Evolutionary conservation across 805 yeast species (phyloP).

Genomic region (Grigorovia humatica): DNA sequence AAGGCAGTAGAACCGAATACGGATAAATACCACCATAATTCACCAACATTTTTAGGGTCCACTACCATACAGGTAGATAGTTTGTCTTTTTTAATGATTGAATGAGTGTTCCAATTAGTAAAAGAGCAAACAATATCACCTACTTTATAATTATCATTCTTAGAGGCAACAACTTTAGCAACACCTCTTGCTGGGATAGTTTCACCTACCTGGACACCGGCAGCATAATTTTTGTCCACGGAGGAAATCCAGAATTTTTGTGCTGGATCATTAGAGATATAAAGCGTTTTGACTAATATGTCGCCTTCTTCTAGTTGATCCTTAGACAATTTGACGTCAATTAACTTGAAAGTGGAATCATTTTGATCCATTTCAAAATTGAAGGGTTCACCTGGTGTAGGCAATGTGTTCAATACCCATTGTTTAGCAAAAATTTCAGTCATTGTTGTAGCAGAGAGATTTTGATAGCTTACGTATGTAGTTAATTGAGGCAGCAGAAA

Average conservation of each 20-base stretch:
- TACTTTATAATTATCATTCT: slow-evolving; percentile 29
- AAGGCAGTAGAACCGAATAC: slow-evolving; percentile 47
- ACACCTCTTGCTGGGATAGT: slow-evolving; percentile 43
- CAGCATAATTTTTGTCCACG: slow-evolving; percentile 23
- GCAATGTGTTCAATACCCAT: slow-evolving; percentile 22
- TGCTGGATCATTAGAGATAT: slow-evolving; percentile 51
- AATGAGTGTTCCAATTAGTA: slow-evolving; percentile 41
- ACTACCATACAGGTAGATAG: slow-evolving; percentile 3
- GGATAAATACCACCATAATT: slow-evolving; percentile 37
- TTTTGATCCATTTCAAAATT: slow-evolving; percentile 16
- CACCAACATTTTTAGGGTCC: slow-evolving; percentile 17
- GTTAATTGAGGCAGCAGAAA: background rate
- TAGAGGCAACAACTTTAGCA: slow-evolving; percentile 41
- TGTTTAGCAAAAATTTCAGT: slow-evolving; percentile 21
- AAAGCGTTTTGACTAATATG: slow-evolving; percentile 35
- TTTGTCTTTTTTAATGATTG: slow-evolving; percentile 23
- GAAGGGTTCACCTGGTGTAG: slow-evolving; percentile 20
- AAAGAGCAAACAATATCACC: slow-evolving; percentile 37
- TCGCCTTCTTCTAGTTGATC: slow-evolving; percentile 30
- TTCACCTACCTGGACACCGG: slow-evolving; percentile 30
- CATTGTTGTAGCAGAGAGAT: background rate
- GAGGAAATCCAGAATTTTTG: slow-evolving; percentile 46
- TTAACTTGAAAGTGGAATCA: slow-evolving; percentile 26
- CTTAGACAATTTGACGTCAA: slow-evolving; percentile 12
- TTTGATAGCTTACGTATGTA: background rate